A percentile compares a stretch with the other conserved stretches of the same genome.
These are phyloP conservation scores for Chaetomium strumarium DNA, from an alignment of 2,329 filamentous ascomycete genomes.

Conservation along the genomic window DNA sequence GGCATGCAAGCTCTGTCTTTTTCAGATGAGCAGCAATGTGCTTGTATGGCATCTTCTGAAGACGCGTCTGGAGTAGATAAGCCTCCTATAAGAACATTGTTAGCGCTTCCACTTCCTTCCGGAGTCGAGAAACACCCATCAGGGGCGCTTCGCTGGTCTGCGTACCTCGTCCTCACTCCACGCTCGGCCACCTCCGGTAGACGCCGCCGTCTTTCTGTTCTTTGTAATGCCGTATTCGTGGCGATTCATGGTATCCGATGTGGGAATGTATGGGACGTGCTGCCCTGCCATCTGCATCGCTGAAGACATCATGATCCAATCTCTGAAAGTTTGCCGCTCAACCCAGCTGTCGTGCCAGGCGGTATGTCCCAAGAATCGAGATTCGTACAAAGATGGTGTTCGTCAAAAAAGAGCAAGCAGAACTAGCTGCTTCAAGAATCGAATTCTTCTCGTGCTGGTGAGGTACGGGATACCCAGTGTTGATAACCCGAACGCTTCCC, in stretches of 20 bases:
- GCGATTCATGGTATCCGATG: conserved; percentile 49
- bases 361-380: conserved; percentile 35
- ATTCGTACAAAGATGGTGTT: conserved; percentile 23
- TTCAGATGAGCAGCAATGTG: conserved; percentile 79
- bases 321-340: conserved; percentile 14
- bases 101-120: conserved; percentile 7
- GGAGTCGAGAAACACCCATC: background rate
- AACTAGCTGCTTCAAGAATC: conserved; percentile 41
- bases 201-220: conserved; percentile 56
- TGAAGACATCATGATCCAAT: conserved; percentile 42
- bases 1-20: conserved; percentile 83
- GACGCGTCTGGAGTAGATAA: conserved; percentile 75
- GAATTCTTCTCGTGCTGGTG: conserved; percentile 28
- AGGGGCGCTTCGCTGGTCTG: background rate
- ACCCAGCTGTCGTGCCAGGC: conserved; percentile 27
- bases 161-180: conserved; percentile 83
- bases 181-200: conserved; percentile 69
- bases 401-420: conserved; percentile 30
- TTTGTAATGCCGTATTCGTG: conserved; percentile 58
- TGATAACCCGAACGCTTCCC: background rate
- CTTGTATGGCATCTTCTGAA: conserved; percentile 88
- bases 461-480: conserved; percentile 3
- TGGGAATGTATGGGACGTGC: conserved; percentile 42
- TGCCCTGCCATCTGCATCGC: conserved; percentile 42
- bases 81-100: conserved; percentile 53